Percentiles rank a stretch among this genome's conserved stretches.
phyloP scores from a whole-genome alignment of 148 eudicot species.

The Persicaria maculosa region DNA sequence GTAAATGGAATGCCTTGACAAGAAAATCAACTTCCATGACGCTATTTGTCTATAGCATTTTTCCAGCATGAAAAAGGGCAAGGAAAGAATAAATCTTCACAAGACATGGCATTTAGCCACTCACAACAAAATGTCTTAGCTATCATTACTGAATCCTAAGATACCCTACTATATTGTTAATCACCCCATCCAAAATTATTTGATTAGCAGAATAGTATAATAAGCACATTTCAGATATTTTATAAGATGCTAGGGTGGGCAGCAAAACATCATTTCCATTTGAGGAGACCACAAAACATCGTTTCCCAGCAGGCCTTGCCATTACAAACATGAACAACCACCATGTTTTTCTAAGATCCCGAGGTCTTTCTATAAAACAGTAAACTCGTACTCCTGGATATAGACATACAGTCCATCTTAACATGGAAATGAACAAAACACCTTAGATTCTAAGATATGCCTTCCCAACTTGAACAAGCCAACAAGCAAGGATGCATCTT shows the following conservation, averaged over 20 bases:
- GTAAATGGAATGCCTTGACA: neutral
- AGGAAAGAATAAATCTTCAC: neutral
- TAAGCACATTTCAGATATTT: neutral
- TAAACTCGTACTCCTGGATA: neutral
- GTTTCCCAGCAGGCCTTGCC: constrained; percentile 94
- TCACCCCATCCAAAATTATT: neutral
- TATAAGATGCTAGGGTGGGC: neutral
- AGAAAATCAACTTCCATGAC: neutral
- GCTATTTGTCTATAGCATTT: neutral
- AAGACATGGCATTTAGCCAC: neutral
- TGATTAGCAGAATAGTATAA: neutral
- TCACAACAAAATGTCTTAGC: neutral
- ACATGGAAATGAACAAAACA: neutral
- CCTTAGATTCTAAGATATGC: neutral
- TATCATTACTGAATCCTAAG: neutral
- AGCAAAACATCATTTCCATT: constrained; percentile 34
- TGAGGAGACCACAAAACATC: constrained; percentile 91
- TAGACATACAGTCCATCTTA: neutral
- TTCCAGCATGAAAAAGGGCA: neutral
- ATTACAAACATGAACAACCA: constrained; percentile 58
- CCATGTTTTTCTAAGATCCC: neutral
- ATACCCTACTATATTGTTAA: too few relatives aligned
- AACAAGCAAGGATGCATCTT: neutral
- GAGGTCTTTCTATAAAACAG: neutral
- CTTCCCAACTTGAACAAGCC: neutral